Evolutionary conservation across 306 rosid species (phyloP), one percentile per base, ranked within the genome.

Genomic region (Citrullus mucosospermus): DNA sequence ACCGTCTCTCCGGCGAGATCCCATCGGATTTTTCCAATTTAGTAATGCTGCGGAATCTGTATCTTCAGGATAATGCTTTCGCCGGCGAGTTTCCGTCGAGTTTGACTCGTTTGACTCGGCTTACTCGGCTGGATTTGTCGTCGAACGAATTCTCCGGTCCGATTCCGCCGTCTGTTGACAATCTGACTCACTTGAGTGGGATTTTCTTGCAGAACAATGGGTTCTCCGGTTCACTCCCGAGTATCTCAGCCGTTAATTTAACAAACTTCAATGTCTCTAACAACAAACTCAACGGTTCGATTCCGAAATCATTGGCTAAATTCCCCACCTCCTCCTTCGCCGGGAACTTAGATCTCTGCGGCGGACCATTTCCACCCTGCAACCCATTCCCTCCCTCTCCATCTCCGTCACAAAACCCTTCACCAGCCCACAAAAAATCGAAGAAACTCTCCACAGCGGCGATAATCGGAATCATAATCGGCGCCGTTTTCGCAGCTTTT

Each of bases 221-320:
- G 0, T 93, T 96, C 86, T 91, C 98, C 8, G 97, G 98, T 10
- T 30, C 4, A 0, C 72, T 96, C 2, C 97, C 98, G 0, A 85
- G 81, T 69, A 78, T 96, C 62, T 12, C 85, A 0, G 65, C 78
- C 20, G n/a, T 9, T 16, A 80, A 78, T 5, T 68, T 96, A 51
- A 28, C 0, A 0, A 7, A 1, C 54, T 96, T 96, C 85, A 61
- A 88, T 20, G 99, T 90, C 46, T 85, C 99, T 1, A 51, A 90
- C 78, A 96, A 96, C 87, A 60, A 28, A 0, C 92, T 96, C 76
- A 96, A 96, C 82, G 98, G 99, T 74, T 96, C 99, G 4, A 90
- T 96, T 50, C 99, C 99, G 0, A 3, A 74, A 0, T 78, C 87
- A 8, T 88, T 93, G 4, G 8, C 83, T 0, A 78, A 8, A 0